Evolutionary conservation across 768 basidiomycete species (phyloP), one percentile per base, ranked within the genome.

Genomic region (Clitopilus passeckerianus): DNA sequence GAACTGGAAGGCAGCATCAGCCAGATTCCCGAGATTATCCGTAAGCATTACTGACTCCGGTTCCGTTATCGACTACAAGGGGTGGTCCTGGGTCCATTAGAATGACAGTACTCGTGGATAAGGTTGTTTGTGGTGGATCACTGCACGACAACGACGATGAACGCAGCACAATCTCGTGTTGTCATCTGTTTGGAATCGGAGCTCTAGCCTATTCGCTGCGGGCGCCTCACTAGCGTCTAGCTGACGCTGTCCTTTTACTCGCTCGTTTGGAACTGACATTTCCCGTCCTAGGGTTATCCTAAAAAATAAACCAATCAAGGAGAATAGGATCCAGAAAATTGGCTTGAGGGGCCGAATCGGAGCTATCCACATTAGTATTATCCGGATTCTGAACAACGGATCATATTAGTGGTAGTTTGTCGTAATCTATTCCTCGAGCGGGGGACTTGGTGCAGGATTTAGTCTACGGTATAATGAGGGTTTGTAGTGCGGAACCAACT

Each of bases 1-100:
- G 68, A 93, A 94, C 90, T 93, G 74, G 56, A 59, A 56, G 57
- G 54, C 53, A 53, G 62, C 58, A 44, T 60, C 35, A 43, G 52
- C 18, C 54, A 41, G 59, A 61, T 43, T 54, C 53, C 56, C 61
- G 46, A 37, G 27, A 52, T 44, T 20, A 27, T 15, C 20, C 16
- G 22, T 23, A 52, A 33, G 56, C 9, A 15, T 15, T 14, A 77
- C 89, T 69, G 75, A 92, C 91, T 57, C 92, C 92, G 30, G 92
- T 94, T 68, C 92, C 92, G 62, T 93, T 93, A 66, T 94, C 92
- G 59, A 94, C 90, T 27, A 93, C 91, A 60, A 93, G 73, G 30
- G 88, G 87, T 27, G 72, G 65, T 59, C 74, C 77, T 66, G 77
- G 60, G 63, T 80, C 80, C 81, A 82, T 81, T 22, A n/a, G 10